phyloP scores from a whole-genome alignment of 139 green algal genomes.

The Chlamydomonas incerta region DNA sequence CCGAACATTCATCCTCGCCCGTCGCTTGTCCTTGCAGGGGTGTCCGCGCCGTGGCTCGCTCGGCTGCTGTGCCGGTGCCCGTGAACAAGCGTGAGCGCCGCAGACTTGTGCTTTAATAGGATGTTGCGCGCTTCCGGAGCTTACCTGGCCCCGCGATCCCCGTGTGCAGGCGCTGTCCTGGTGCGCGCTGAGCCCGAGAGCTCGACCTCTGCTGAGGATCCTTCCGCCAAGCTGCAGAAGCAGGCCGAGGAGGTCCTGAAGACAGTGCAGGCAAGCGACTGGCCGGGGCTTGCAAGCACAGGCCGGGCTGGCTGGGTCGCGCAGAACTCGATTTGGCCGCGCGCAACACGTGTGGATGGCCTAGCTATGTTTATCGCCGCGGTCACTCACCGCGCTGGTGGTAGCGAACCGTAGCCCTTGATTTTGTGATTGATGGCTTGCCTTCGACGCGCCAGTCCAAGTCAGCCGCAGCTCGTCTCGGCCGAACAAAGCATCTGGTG shows the following conservation, averaged over 20 bases:
- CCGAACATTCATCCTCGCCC: too few relatives aligned
- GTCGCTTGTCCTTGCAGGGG: not conserved
- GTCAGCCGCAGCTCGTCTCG: too few relatives aligned
- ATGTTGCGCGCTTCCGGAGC: not conserved
- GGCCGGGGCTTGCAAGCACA: not conserved
- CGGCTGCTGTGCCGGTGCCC: not conserved
- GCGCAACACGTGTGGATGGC: too few relatives aligned
- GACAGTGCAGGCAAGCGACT: not conserved
- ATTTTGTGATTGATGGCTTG: too few relatives aligned
- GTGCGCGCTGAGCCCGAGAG: slow-evolving; percentile 24
- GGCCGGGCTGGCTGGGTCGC: too few relatives aligned
- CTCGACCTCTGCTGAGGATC: slow-evolving; percentile 13
- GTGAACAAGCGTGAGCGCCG: slow-evolving; percentile 18
- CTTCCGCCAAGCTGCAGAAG: slow-evolving; percentile 16
- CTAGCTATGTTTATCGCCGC: not conserved
- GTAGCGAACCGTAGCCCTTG: too few relatives aligned
- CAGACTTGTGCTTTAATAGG: not conserved
- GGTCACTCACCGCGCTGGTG: not conserved
- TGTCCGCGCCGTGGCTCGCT: not conserved
- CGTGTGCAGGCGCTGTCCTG: not conserved
- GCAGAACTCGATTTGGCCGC: too few relatives aligned
- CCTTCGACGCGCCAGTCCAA: too few relatives aligned
- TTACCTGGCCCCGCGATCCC: not conserved
- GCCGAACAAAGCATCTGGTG: too few relatives aligned
- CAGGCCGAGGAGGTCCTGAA: slow-evolving; percentile 8